phyloP scores from a whole-genome alignment of 345 rosid genomes.

The Luvunga scandens region DNA sequence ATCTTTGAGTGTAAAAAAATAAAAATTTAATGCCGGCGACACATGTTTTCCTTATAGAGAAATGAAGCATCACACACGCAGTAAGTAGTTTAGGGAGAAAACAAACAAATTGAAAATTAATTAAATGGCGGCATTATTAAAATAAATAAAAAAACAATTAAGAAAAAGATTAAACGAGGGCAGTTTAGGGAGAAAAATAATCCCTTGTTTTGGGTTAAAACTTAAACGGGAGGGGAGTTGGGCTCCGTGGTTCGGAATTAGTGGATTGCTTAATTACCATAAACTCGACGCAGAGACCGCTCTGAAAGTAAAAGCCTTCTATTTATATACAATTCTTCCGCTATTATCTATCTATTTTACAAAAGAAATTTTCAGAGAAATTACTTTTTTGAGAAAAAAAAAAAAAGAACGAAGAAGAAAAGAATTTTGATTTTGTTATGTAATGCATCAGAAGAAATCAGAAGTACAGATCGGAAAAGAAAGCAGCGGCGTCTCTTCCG shows the following conservation, averaged over 20 bases:
- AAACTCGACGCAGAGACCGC: slow-evolving; percentile 26
- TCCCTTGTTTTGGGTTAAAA: neutral
- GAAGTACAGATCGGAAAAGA: slow-evolving; percentile 99
- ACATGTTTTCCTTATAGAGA: neutral
- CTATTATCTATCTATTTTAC: neutral
- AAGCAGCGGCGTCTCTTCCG: slow-evolving; percentile 99
- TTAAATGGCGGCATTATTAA: neutral
- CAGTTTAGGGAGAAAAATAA: neutral
- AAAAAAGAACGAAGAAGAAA: neutral
- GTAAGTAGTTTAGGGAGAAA: no score
- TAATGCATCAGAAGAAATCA: slow-evolving; percentile 99
- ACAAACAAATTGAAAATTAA: no score
- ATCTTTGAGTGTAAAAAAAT: no score
- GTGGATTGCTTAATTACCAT: slow-evolving; percentile 12
- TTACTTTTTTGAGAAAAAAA: neutral
- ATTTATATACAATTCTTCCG: neutral
- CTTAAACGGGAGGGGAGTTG: neutral
- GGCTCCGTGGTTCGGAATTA: slow-evolving; percentile 23
- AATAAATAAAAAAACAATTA: neutral
- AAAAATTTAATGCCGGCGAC: neutral
- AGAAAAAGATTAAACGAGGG: neutral
- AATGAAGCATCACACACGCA: no score
- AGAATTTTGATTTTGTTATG: slow-evolving; percentile 24
- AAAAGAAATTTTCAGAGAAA: neutral
- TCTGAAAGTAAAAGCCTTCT: neutral